These are phyloP conservation scores for Phenoliferia sp. DNA, from an alignment of 1,284 basidiomycete genomes.

Conservation along the genomic window DNA sequence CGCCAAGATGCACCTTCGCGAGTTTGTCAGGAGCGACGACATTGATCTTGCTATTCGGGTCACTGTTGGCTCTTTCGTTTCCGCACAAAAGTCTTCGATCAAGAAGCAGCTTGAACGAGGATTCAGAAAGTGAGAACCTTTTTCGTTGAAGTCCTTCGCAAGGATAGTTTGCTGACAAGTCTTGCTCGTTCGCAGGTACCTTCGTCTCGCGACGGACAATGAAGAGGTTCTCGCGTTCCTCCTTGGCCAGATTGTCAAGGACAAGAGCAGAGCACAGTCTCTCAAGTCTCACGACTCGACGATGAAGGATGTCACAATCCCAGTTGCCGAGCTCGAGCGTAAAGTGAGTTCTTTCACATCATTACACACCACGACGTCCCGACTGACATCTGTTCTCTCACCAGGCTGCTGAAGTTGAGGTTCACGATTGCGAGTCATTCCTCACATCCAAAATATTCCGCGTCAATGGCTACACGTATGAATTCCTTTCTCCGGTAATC, in stretches of 20 bases:
- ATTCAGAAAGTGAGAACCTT: conserved; percentile 20
- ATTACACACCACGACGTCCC: not conserved
- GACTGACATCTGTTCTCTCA: not conserved
- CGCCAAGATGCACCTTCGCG: conserved; percentile 96
- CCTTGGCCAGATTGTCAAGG: conserved; percentile 90
- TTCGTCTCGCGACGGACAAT: conserved; percentile 85
- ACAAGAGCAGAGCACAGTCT: conserved; percentile 78
- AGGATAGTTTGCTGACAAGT: not conserved
- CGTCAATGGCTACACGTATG: not conserved
- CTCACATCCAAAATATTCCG: conserved; percentile 16
- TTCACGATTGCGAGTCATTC: conserved; percentile 19
- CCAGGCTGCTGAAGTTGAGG: conserved; percentile 25
- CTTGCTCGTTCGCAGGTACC: conserved; percentile 68
- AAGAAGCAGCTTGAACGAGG: conserved; percentile 93
- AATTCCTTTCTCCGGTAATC: not conserved
- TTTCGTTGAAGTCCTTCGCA: not conserved
- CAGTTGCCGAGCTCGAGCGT: conserved; percentile 72
- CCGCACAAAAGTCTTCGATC: conserved; percentile 94
- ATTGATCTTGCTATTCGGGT: conserved; percentile 97
- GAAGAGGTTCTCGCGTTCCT: conserved; percentile 93
- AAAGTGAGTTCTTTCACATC: conserved; percentile 51
- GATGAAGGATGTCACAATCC: conserved; percentile 56
- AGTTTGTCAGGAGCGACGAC: conserved; percentile 92
- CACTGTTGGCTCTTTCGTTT: conserved; percentile 90
- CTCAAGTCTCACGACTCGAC: conserved; percentile 52